Percentiles rank a stretch among this genome's conserved stretches.
Evolutionary conservation across 2,329 filamentous ascomycete species (phyloP).

Genomic region (Ascochyta viciae-villosae): DNA sequence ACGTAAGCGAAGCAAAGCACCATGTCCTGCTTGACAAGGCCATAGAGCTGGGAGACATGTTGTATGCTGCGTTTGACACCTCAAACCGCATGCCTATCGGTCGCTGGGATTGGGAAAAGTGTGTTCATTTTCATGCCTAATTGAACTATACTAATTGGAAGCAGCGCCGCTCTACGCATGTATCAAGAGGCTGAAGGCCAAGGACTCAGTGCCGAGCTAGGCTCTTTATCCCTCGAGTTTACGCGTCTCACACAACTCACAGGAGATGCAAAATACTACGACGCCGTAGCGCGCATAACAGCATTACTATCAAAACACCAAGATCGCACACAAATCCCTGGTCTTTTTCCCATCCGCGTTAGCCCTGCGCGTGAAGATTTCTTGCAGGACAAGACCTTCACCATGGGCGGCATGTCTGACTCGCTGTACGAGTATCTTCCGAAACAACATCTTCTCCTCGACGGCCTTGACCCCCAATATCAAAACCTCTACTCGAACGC

Average conservation of each 20-base stretch:
- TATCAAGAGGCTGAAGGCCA: slow-evolving; percentile 40
- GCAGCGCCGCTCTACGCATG: slow-evolving; percentile 38
- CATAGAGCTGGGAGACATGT: slow-evolving; percentile 52
- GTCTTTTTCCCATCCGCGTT: slow-evolving; percentile 47
- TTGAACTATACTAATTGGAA: slow-evolving; percentile 20
- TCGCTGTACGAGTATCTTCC: slow-evolving; percentile 66
- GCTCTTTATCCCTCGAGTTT: slow-evolving; percentile 49
- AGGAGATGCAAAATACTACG: slow-evolving; percentile 48
- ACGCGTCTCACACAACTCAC: slow-evolving; percentile 50
- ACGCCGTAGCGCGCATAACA: slow-evolving; percentile 48
- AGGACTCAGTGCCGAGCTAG: slow-evolving; percentile 47
- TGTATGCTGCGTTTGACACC: slow-evolving; percentile 55
- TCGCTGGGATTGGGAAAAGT: slow-evolving; percentile 50
- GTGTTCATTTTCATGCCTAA: slow-evolving; percentile 10
- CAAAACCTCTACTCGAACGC: slow-evolving; percentile 73
- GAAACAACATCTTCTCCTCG: slow-evolving; percentile 75
- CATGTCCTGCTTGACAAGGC: slow-evolving; percentile 49
- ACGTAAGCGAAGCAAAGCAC: slow-evolving; percentile 46
- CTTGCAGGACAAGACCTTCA: slow-evolving; percentile 50
- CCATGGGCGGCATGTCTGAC: slow-evolving; percentile 63
- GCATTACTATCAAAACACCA: slow-evolving; percentile 45
- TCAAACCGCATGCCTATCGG: slow-evolving; percentile 51
- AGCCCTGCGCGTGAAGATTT: slow-evolving; percentile 43
- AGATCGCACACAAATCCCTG: slow-evolving; percentile 46
- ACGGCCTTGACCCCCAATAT: slow-evolving; percentile 77